Base-by-base conservation (phyloP, 306 rosid genomes). In the Vachellia collinsii region DNA sequence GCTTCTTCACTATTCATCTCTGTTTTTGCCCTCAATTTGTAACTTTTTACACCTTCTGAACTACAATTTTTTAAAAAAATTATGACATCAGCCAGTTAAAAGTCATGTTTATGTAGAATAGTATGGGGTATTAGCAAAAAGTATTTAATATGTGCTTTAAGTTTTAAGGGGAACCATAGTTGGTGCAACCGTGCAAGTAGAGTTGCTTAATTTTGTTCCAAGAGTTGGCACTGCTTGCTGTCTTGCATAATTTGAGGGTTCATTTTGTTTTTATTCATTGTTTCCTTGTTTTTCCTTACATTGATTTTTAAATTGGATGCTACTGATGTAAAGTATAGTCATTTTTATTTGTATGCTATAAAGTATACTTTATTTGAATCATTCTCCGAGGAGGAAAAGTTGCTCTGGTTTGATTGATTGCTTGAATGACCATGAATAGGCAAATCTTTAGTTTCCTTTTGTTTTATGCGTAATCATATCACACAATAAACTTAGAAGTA, bases 141-240 rank as follows among this genome's bases (percentile, higher is more conserved):
- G 34, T 29, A 62, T 12, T 12, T 77, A 69, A 63, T 39, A 3
- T 58, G 51, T 81, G 64, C 48, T 62, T 43, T 44, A 69, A 20
- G 81, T 68, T 67, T 54, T 71, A 8, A 43, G 50, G 68, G 77
- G 42, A 43, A 48, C 48, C 23, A 67, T 39, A 53, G 71, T 5
- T 67, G 74, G 68, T 70, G 56, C 69, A 13, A 76, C 58, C 70
- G 68, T 70, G 56, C 69, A 13, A 76, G 58, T 43, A 54, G 70
- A 4, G 22, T 38, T 79, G 79, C 80, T 79, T 23, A 66, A 53
- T 19, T 83, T 59, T 68, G 74, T 48, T 46, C 19, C 23, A 20
- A 43, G 44, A 63, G 22, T 48, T 70, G 36, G 69, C 25, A 69
- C 34, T 85, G 79, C 65, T 59, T 66, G 4, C 22, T 71, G 9